These are phyloP conservation scores for Pyrus hybrid DNA, from an alignment of 331 rosid genomes.

Conservation along the genomic window DNA sequence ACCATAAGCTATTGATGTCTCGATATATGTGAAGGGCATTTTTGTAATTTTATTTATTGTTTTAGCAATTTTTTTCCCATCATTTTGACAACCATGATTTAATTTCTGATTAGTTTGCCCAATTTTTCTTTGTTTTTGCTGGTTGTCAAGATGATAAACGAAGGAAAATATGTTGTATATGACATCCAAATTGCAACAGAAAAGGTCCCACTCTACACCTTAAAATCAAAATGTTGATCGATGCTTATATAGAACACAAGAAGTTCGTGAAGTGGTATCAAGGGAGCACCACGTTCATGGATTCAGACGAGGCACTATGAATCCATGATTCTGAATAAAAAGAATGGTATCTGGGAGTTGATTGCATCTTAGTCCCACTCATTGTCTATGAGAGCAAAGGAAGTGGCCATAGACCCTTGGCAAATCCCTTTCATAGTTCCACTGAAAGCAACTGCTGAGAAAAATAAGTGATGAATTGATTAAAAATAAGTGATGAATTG, in stretches of 20 bases:
- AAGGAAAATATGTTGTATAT: too few relatives aligned
- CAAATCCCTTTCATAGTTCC: constrained; percentile 4
- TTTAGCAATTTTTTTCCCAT: too few relatives aligned
- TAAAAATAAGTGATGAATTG: not conserved
- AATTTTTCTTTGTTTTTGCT: too few relatives aligned
- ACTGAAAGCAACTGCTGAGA: not conserved
- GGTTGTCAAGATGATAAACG: too few relatives aligned
- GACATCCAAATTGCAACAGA: too few relatives aligned
- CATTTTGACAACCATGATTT: too few relatives aligned
- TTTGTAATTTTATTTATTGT: too few relatives aligned
- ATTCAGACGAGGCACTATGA: constrained; percentile 37
- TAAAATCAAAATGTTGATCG: not conserved
- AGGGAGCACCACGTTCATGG: constrained; percentile 30
- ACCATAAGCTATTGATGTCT: too few relatives aligned
- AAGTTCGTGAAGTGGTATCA: constrained; percentile 27
- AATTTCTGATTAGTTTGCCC: too few relatives aligned
- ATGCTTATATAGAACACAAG: not conserved
- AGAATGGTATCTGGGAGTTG: not conserved
- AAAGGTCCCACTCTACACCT: constrained; percentile 3
- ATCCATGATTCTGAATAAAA: constrained; percentile 14
- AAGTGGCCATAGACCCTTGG: not conserved
- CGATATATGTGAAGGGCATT: too few relatives aligned
- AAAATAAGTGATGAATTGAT: too few relatives aligned
- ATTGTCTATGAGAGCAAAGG: constrained; percentile 8
- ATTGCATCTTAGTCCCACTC: constrained; percentile 3